phyloP scores from a whole-genome alignment of 2,329 filamentous ascomycete species.

The Fusarium devonianum region DNA sequence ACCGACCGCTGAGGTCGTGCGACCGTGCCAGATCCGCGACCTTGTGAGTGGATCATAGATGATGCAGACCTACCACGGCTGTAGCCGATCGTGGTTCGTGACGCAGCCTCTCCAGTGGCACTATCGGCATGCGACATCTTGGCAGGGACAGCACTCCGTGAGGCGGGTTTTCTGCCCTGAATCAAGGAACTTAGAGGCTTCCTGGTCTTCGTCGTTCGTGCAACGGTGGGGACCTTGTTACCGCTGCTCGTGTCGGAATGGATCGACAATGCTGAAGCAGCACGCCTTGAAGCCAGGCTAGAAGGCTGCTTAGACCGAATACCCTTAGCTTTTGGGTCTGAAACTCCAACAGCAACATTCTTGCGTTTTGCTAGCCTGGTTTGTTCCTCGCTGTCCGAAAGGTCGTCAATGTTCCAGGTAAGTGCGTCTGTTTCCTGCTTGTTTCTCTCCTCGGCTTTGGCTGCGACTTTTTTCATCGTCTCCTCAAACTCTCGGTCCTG shows the following conservation, averaged over 20 bases:
- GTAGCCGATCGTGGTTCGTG: constrained; percentile 85
- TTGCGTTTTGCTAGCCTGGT: constrained; percentile 11
- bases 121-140: constrained; percentile 63
- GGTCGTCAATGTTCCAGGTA: constrained; percentile 61
- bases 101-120: constrained; percentile 69
- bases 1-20: constrained; percentile 17
- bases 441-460: constrained; percentile 71
- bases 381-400: constrained; percentile 54
- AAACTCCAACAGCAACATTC: neutral
- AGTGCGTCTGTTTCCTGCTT: constrained; percentile 70
- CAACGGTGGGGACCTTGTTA: constrained; percentile 6
- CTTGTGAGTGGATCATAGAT: constrained; percentile 51
- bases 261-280: constrained; percentile 61
- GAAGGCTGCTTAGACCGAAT: constrained; percentile 33
- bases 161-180: constrained; percentile 38
- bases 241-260: constrained; percentile 35
- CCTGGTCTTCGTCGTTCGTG: constrained; percentile 28
- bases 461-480: constrained; percentile 57
- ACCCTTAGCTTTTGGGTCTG: constrained; percentile 11
- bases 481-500: constrained; percentile 67
- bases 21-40: constrained; percentile 25
- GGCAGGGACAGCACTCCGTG: constrained; percentile 52
- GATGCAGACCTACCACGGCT: constrained; percentile 73
- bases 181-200: constrained; percentile 45
- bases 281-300: constrained; percentile 56